Evolutionary conservation across 1,139 yeast genomes (phyloP).

Genomic region (Hyphopichia buzzinii): DNA sequence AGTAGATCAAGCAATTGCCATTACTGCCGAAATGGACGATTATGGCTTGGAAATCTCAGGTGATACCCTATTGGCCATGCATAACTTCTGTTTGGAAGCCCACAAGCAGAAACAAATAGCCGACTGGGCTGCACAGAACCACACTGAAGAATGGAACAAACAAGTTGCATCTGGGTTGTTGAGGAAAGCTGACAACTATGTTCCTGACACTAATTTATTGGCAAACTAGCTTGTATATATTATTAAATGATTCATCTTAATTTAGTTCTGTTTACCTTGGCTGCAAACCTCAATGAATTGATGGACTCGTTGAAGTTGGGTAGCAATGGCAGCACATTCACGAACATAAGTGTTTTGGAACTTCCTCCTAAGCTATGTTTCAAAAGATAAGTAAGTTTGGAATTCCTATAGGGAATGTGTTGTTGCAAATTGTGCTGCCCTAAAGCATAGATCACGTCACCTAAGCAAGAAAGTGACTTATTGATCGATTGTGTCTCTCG

Average conservation of each 20-base stretch:
- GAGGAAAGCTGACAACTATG: constrained; percentile 32
- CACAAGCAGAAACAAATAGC: constrained; percentile 47
- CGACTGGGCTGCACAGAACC: constrained; percentile 50
- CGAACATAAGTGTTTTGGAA: constrained; percentile 92
- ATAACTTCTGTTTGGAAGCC: constrained; percentile 59
- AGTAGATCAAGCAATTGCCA: constrained; percentile 54
- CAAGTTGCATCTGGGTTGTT: constrained; percentile 37
- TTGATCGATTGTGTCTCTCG: constrained; percentile 90
- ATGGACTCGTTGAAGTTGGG: constrained; percentile 72
- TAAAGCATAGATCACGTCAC: constrained; percentile 84
- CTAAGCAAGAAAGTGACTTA: constrained; percentile 81
- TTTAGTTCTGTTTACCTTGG: constrained; percentile 63
- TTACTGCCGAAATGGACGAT: constrained; percentile 50
- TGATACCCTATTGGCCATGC: constrained; percentile 54
- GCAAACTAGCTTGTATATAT: constrained; percentile 6
- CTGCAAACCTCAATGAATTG: constrained; percentile 85
- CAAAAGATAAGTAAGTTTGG: constrained; percentile 72
- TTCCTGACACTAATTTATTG: constrained; percentile 24
- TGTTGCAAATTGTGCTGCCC: constrained; percentile 42
- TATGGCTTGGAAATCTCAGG: constrained; percentile 49
- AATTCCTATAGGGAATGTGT: constrained; percentile 56
- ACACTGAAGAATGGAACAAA: constrained; percentile 49
- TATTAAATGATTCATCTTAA: neutral
- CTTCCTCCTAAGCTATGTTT: constrained; percentile 84
- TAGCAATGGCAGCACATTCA: constrained; percentile 71